A percentile compares a stretch with the other conserved stretches of the same genome.
phyloP scores from a whole-genome alignment of 2,329 filamentous ascomycete species.

The Neofusicoccum ribis region DNA sequence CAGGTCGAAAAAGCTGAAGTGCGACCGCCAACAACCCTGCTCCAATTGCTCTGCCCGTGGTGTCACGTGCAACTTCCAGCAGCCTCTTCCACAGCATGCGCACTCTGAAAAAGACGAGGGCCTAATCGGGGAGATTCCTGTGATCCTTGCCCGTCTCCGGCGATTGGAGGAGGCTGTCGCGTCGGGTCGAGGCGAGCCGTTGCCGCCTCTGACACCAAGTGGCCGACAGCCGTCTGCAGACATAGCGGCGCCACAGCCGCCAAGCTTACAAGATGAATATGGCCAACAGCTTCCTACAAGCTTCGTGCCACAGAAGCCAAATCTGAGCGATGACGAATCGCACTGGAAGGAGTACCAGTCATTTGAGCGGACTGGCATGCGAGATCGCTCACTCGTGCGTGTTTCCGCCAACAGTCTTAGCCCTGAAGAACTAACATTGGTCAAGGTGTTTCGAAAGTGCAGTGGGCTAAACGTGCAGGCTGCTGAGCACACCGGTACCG shows the following conservation, averaged over 20 bases:
- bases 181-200: background rate
- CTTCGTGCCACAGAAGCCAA: no score
- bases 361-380: no score
- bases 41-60: background rate
- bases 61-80: background rate
- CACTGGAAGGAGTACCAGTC: no score
- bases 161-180: background rate
- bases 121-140: background rate
- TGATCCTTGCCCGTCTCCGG: background rate
- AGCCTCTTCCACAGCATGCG: background rate
- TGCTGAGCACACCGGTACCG: background rate
- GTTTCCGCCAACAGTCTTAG: no score
- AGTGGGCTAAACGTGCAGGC: background rate
- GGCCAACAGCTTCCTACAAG: no score
- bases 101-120: background rate
- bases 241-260: no score
- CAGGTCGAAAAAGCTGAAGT: conserved; percentile 11
- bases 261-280: no score
- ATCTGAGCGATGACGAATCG: no score
- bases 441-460: no score
- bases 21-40: conserved; percentile 9
- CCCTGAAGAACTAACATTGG: no score
- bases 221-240: no score
- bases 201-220: background rate
- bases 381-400: no score